Conservation (phyloP, 208 protist genomes). For the Trypanosomatidae sp. region DNA sequence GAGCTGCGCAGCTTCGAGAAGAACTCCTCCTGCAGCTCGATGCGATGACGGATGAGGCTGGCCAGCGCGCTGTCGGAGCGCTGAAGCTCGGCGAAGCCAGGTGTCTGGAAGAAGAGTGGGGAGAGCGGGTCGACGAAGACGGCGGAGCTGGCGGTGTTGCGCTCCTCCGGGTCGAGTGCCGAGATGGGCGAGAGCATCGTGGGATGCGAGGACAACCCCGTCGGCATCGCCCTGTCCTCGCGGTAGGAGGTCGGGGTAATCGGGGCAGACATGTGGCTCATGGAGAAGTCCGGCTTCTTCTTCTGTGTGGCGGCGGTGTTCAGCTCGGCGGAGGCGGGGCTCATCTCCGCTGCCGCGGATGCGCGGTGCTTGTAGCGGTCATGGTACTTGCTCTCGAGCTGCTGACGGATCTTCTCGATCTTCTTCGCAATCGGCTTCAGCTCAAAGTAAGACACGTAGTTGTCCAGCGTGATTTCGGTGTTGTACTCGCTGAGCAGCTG, state of each 20-base stretch:
- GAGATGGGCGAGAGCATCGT: no score
- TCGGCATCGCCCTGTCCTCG: neutral
- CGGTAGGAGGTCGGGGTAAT: constrained; percentile 12
- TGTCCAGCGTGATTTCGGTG: constrained; percentile 79
- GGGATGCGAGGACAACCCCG: no score
- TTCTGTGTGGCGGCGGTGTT: no score
- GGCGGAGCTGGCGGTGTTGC: constrained; percentile 3
- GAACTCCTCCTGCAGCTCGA: constrained; percentile 49
- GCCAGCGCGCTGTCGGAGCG: constrained; percentile 24
- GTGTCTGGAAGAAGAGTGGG: constrained; percentile 18
- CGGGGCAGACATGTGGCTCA: constrained; percentile 7
- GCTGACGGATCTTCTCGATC: constrained; percentile 51
- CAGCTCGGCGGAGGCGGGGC: no score
- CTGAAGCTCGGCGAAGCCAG: constrained; percentile 16
- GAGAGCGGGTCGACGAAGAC: constrained; percentile 21
- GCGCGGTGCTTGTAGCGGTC: no score
- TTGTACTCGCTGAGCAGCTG: constrained; percentile 86
- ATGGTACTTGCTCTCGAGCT: constrained; percentile 26
- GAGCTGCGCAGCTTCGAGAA: constrained; percentile 63
- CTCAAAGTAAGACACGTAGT: constrained; percentile 83
- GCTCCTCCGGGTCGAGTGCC: no score
- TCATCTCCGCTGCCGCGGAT: no score
- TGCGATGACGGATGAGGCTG: constrained; percentile 27
- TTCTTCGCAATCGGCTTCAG: constrained; percentile 79
- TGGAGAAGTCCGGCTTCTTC: no score